Base-by-base conservation (phyloP, 1,139 yeast genomes). In the Pneumocystis carinii region DNA sequence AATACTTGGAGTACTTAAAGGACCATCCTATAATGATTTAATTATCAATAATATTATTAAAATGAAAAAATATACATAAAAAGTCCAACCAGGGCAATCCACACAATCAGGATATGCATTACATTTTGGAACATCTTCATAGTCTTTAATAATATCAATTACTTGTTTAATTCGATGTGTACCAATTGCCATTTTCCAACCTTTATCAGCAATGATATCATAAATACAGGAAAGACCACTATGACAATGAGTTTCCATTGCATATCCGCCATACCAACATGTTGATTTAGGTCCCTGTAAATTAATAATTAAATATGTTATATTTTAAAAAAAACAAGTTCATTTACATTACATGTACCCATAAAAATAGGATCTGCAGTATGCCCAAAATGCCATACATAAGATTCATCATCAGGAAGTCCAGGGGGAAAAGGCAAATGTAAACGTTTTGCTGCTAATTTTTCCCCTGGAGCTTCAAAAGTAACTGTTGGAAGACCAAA, bases 171-270 rank as follows among this genome's bases (percentile, higher is more conserved):
- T 89, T 58, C 97, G 79, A 73, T 92, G 99, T 73, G 92, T 89
- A 67, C 88, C 77, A 73, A 94, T 75, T 69, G 86, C 89, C 15
- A 90, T 94, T 69, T 83, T 85, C 97, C 97, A 92, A 2, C 97
- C 97, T 67, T 80, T 76, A 70, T 92, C 97, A 4, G 81, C 80
- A 17, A 90, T 96, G 27, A 87, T 92, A 71, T 92, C 98, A 75
- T 92, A 94, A 27, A 86, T 80, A 72, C 98, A 92, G 64, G 83
- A 84, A 71, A 81, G 81, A 0, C 98, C 99, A 0, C 96, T 83
- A 72, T 92, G 99, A 72, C 99, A 92, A 56, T 86, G 85, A 0
- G 97, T 86, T 72, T 92, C 98, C 97, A 92, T 86, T 12, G 98
- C 98, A 73, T 90, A 92, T 0, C 98, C 98, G 0, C 88, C 97